phyloP scores from a whole-genome alignment of 495 filamentous ascomycete species.

The Podospora pseudocomata region DNA sequence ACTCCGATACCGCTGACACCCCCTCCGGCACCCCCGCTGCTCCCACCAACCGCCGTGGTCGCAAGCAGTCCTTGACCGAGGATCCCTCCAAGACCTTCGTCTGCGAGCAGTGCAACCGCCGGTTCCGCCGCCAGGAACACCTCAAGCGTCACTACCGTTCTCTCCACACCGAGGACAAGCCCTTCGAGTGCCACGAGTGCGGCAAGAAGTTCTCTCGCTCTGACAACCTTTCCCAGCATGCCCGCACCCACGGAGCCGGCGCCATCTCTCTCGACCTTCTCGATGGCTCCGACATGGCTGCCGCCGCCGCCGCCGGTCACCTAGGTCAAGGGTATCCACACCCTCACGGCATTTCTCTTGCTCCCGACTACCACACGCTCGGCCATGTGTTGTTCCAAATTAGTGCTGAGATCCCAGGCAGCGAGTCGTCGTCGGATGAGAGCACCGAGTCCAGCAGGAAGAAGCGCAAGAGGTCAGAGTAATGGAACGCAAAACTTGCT shows the following conservation, averaged over 20 bases:
- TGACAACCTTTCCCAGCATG: slow-evolving; percentile 95
- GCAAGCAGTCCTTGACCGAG: slow-evolving; percentile 97
- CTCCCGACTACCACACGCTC: slow-evolving; percentile 58
- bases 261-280: slow-evolving; percentile 86
- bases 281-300: slow-evolving; percentile 60
- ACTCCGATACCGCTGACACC: slow-evolving; percentile 31
- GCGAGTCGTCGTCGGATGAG: slow-evolving; percentile 52
- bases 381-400: slow-evolving; percentile 74
- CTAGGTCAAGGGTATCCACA: slow-evolving; percentile 14
- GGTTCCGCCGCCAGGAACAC: slow-evolving; percentile 98
- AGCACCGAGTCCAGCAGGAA: slow-evolving; percentile 51
- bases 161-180: slow-evolving; percentile 97
- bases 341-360: slow-evolving; percentile 32
- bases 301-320: slow-evolving; percentile 21
- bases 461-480: slow-evolving; percentile 72
- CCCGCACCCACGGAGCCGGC: slow-evolving; percentile 86
- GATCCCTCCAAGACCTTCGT: slow-evolving; percentile 98
- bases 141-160: slow-evolving; percentile 98
- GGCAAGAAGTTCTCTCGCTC: slow-evolving; percentile 99
- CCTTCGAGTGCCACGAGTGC: slow-evolving; percentile 94
- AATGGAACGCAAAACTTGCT: slow-evolving; percentile 18
- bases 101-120: slow-evolving; percentile 90
- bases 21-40: slow-evolving; percentile 42
- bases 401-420: slow-evolving; percentile 63
- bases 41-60: slow-evolving; percentile 85